A percentile compares a stretch with the other conserved stretches of the same genome.
Conservation (phyloP, 257 asterid species). For the Salvia rosmarinus region DNA sequence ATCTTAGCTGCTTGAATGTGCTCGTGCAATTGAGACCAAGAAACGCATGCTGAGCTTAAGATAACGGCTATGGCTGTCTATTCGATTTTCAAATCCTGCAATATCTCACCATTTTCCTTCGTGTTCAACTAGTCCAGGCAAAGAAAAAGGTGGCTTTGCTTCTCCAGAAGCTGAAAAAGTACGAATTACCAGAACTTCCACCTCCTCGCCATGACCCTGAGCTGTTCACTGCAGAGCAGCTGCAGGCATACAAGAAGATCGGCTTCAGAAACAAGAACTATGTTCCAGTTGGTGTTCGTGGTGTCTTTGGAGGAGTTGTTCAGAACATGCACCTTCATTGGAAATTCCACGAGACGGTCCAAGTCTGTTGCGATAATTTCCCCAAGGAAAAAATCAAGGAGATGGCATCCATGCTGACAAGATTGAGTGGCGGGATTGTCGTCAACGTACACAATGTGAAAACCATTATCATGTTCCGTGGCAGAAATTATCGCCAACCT, state of each 20-base stretch:
- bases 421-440: constrained; percentile 93
- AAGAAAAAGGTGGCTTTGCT: constrained; percentile 97
- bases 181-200: constrained; percentile 96
- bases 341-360: constrained; percentile 99
- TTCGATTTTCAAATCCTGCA: not conserved
- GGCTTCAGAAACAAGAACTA: constrained; percentile 91
- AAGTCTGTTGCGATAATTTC: constrained; percentile 92
- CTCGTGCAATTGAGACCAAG: not conserved
- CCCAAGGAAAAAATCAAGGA: constrained; percentile 94
- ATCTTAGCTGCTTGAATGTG: not conserved
- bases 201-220: constrained; percentile 95
- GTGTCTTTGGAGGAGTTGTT: constrained; percentile 98
- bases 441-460: constrained; percentile 81
- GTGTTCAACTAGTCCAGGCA: constrained; percentile 66
- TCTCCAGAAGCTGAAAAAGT: constrained; percentile 91
- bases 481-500: constrained; percentile 96
- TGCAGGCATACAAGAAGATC: constrained; percentile 89
- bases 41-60: not conserved
- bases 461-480: constrained; percentile 94
- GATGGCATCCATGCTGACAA: constrained; percentile 90
- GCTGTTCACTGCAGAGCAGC: constrained; percentile 80
- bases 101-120: constrained; percentile 16
- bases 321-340: constrained; percentile 99
- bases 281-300: constrained; percentile 98
- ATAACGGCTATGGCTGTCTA: not conserved